Conservation (phyloP, 345 rosid species). For the Acer campestre region DNA sequence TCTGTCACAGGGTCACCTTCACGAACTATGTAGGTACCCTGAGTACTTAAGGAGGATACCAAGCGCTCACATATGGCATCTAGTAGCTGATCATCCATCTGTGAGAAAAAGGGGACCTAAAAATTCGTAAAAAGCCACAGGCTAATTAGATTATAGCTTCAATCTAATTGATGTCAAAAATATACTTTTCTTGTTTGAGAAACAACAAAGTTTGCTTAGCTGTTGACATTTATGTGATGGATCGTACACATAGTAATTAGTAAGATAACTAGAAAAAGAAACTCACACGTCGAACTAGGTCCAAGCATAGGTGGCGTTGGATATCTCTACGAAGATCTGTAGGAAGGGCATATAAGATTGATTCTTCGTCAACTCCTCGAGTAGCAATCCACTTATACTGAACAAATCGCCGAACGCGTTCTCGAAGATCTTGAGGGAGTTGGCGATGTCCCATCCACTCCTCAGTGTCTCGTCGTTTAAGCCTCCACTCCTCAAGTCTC, state of each 20-base stretch:
- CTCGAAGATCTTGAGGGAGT: slow-evolving; percentile 47
- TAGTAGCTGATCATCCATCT: slow-evolving; percentile 58
- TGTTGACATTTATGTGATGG: too few relatives aligned
- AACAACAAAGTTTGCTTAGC: too few relatives aligned
- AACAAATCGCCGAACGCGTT: slow-evolving; percentile 44
- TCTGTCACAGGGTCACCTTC: slow-evolving; percentile 60
- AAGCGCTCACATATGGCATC: slow-evolving; percentile 59
- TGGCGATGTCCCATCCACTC: slow-evolving; percentile 66
- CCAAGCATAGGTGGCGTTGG: slow-evolving; percentile 60
- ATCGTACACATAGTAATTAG: too few relatives aligned
- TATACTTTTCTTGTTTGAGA: not conserved
- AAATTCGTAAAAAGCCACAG: not conserved
- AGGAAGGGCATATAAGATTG: slow-evolving; percentile 46
- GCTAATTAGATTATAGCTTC: not conserved
- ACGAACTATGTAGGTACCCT: slow-evolving; percentile 54
- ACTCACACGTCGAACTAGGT: slow-evolving; percentile 53
- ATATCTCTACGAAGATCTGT: slow-evolving; percentile 52
- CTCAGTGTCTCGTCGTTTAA: slow-evolving; percentile 56
- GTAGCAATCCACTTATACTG: slow-evolving; percentile 63
- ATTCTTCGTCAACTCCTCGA: slow-evolving; percentile 55
- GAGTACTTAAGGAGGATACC: slow-evolving; percentile 44
- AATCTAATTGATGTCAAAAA: not conserved
- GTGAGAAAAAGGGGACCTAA: slow-evolving; percentile 61
- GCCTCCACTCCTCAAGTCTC: slow-evolving; percentile 65
- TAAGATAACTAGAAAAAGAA: slow-evolving; percentile 4